A percentile compares a stretch with the other conserved stretches of the same genome.
Conservation (phyloP, 2,329 filamentous ascomycete species). For the Cadophora sp. region DNA sequence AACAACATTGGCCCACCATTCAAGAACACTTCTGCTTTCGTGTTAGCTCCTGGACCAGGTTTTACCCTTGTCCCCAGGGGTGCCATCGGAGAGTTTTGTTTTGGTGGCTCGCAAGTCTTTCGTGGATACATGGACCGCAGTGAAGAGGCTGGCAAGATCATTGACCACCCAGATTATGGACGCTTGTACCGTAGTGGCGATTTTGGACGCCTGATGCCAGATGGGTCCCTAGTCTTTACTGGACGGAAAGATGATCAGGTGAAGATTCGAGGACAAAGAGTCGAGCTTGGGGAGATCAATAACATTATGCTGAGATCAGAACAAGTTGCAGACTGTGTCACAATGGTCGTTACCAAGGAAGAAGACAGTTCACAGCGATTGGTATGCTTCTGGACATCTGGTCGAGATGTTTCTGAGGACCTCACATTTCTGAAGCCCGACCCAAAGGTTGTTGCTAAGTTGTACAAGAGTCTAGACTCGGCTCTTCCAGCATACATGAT, state of each 20-base stretch:
- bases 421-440: conserved; percentile 47
- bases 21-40: conserved; percentile 69
- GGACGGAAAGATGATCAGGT: conserved; percentile 81
- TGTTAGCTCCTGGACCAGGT: conserved; percentile 48
- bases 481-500: conserved; percentile 79
- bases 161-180: conserved; percentile 72
- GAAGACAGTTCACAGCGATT: conserved; percentile 57
- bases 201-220: conserved; percentile 77
- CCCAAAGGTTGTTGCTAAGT: conserved; percentile 45
- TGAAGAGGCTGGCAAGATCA: conserved; percentile 70
- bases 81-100: conserved; percentile 82
- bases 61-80: conserved; percentile 69
- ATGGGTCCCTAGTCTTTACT: conserved; percentile 76
- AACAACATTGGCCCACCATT: conserved; percentile 81
- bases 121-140: conserved; percentile 74
- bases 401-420: conserved; percentile 9
- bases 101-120: conserved; percentile 83
- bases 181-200: conserved; percentile 85
- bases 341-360: conserved; percentile 59
- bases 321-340: conserved; percentile 66
- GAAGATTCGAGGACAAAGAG: conserved; percentile 80
- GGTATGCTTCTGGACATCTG: conserved; percentile 72
- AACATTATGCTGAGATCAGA: conserved; percentile 60
- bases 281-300: conserved; percentile 81
- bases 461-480: conserved; percentile 62